Conservation (phyloP, 257 asterid species). For the Solanum sparsipilum region DNA sequence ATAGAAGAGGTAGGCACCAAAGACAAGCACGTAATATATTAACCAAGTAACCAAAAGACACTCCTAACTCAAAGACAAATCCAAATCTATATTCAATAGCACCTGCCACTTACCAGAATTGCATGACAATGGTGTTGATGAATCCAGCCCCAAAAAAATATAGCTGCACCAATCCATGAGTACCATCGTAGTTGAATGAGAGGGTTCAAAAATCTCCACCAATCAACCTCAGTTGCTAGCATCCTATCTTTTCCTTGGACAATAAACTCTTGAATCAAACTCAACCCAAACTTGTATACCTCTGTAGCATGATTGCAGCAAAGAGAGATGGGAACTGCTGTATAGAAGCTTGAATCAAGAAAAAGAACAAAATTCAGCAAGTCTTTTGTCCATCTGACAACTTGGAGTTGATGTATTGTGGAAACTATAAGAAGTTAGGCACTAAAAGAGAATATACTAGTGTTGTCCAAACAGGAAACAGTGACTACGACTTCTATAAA, state of each 20-base stretch:
- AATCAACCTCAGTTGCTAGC: conserved; percentile 29
- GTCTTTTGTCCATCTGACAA: neutral
- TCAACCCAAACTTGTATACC: conserved; percentile 33
- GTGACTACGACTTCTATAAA: neutral
- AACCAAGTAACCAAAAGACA: neutral
- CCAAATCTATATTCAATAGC: neutral
- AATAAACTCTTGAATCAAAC: conserved; percentile 38
- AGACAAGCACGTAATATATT: neutral
- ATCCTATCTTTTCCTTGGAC: conserved; percentile 56
- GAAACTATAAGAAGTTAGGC: neutral
- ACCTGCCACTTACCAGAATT: conserved; percentile 53
- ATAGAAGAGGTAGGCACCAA: neutral
- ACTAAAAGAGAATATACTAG: neutral
- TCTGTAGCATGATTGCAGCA: conserved; percentile 51
- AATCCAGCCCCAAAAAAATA: conserved; percentile 70
- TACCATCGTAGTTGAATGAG: conserved; percentile 62
- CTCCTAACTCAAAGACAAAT: neutral
- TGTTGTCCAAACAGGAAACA: neutral
- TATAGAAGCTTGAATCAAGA: conserved; percentile 50
- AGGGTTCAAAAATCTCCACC: conserved; percentile 42
- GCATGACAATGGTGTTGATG: conserved; percentile 71
- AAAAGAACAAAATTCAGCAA: conserved; percentile 11
- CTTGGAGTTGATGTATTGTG: neutral
- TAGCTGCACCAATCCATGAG: conserved; percentile 67
- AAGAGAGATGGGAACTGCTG: conserved; percentile 83